Base-by-base conservation (phyloP, 345 rosid species). In the Populus euphratica region DNA sequence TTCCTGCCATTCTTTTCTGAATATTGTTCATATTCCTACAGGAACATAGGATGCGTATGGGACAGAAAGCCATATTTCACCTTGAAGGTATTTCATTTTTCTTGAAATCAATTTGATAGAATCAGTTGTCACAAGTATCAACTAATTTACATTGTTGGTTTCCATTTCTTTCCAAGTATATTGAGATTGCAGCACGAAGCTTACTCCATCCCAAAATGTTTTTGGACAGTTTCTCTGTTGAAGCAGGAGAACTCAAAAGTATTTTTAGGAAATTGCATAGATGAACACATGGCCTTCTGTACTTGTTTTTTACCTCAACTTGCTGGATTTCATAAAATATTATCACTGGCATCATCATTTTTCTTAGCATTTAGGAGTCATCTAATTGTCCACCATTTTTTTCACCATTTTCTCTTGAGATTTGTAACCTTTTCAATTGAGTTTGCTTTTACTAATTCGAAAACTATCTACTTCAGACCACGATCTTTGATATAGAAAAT, bases 21-120 rank as follows among this genome's bases (percentile, higher is more conserved):
- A 21, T 35, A 73, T 73, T 39, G 71, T 64, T 73, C 73, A 66
- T 23, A 25, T 75, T 69, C 27, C 76, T 36, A 73, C 94, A 94
- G 97, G 97, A 94, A 78, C 95, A 94, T 80, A 86, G 91, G 88
- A 90, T 94, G 95, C 85, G 85, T 38, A 86, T 86, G 6, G 98
- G 97, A 77, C 95, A 94, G 78, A 94, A 94, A 82, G 94, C 97
- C 82, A 94, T 94, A 81, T 93, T 93, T 85, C 98, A 93, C 83
- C 88, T 91, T 33, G 97, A 94, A 90, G 96, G 97, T 94, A 91
- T 59, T 23, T 18, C 39, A 61, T 64, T 7, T 78, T 79, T 56
- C 67, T 64, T 54, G 33, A 71, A 73, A 63, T 14, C 73, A 2
- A 68, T 62, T n/a, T 70, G 14, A 20, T 66, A 72, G 2, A 21